These are phyloP conservation scores for Anthracocystis walkeri DNA, from an alignment of 1,284 basidiomycete species.

Conservation along the genomic window DNA sequence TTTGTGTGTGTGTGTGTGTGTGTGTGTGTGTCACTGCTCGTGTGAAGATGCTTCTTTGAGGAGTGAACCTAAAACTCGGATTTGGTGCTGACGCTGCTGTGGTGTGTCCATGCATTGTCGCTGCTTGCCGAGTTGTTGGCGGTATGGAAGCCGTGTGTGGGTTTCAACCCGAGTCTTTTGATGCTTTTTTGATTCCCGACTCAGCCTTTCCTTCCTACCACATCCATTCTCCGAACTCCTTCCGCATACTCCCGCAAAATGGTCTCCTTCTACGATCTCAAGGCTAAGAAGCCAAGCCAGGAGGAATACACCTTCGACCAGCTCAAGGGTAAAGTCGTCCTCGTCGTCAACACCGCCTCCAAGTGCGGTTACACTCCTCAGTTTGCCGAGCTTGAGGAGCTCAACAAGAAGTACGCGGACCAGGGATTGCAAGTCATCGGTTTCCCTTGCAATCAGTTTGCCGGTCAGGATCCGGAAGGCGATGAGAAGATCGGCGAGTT, in stretches of 20 bases:
- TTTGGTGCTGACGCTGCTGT: too few relatives aligned
- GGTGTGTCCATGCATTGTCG: too few relatives aligned
- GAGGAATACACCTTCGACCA: constrained; percentile 62
- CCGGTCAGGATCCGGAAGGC: constrained; percentile 64
- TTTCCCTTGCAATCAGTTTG: constrained; percentile 91
- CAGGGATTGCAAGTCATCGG: constrained; percentile 82
- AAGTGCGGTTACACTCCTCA: constrained; percentile 79
- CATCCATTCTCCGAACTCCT: background rate
- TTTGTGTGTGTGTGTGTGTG: background rate
- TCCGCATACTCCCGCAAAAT: constrained; percentile 35
- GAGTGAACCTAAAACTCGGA: too few relatives aligned
- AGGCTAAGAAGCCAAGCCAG: constrained; percentile 61
- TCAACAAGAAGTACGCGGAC: constrained; percentile 86
- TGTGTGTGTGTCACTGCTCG: too few relatives aligned
- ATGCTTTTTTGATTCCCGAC: background rate
- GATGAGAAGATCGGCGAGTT: constrained; percentile 64
- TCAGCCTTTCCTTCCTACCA: background rate
- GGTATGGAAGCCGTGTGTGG: background rate
- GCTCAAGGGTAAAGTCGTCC: constrained; percentile 73
- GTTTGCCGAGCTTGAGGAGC: constrained; percentile 84
- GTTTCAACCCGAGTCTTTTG: background rate
- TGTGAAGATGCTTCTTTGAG: too few relatives aligned
- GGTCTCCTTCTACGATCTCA: constrained; percentile 67
- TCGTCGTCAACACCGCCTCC: constrained; percentile 74
- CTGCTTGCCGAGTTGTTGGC: constrained; percentile 1